phyloP scores from a whole-genome alignment of 1,139 yeast genomes.

The Taphrina deformans region DNA sequence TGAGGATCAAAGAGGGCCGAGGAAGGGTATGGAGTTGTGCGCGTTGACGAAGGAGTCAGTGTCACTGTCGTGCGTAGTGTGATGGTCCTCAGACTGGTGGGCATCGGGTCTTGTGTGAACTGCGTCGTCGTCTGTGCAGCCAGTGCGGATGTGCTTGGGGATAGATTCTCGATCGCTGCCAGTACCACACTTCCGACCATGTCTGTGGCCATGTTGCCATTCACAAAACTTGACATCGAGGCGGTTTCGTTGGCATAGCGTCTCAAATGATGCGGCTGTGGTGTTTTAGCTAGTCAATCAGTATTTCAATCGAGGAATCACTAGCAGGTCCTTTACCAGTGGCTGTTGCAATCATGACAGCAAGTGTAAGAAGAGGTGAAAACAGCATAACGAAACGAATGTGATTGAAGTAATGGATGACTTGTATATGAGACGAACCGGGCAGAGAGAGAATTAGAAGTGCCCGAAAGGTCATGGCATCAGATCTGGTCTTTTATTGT shows the following conservation, averaged over 20 bases:
- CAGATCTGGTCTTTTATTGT: too few relatives aligned
- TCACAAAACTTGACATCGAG: neutral
- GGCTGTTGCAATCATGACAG: neutral
- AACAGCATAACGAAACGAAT: neutral
- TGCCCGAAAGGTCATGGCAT: too few relatives aligned
- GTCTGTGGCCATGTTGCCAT: neutral
- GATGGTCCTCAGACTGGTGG: neutral
- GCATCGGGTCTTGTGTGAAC: neutral
- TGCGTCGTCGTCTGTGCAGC: neutral
- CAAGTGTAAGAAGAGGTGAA: neutral
- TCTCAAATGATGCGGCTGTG: neutral
- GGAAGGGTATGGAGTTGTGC: conserved; percentile 1
- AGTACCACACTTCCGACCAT: neutral
- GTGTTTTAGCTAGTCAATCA: neutral
- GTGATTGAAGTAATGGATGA: neutral
- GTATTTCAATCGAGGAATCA: too few relatives aligned
- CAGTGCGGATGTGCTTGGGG: neutral
- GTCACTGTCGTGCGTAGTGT: conserved; percentile 11
- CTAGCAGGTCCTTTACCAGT: too few relatives aligned
- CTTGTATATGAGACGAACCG: neutral
- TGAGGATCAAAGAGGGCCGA: conserved; percentile 2
- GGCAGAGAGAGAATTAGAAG: too few relatives aligned
- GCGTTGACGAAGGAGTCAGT: neutral
- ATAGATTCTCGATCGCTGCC: neutral
- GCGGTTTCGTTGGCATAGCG: neutral